These are phyloP conservation scores for Aureobasidium sp. DNA, from an alignment of 2,329 filamentous ascomycete genomes.

Conservation along the genomic window DNA sequence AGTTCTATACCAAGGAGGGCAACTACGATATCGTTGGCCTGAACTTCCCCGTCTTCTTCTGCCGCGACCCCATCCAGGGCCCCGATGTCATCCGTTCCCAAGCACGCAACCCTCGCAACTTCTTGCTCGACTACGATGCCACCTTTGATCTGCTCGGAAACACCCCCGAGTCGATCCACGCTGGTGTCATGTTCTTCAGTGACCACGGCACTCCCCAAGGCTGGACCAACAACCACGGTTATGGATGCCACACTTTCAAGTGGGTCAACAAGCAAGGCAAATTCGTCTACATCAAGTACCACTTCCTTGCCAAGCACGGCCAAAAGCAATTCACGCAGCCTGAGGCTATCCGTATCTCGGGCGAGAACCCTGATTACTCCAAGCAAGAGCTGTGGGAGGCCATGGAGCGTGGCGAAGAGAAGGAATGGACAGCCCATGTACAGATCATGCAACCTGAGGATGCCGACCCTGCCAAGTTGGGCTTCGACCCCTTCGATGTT, in stretches of 20 bases:
- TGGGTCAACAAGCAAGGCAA: slow-evolving; percentile 39
- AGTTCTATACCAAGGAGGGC: slow-evolving; percentile 41
- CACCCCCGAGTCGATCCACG: slow-evolving; percentile 41
- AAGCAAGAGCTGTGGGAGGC: slow-evolving; percentile 39
- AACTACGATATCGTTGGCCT: slow-evolving; percentile 42
- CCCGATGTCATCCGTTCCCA: slow-evolving; percentile 42
- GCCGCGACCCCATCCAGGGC: slow-evolving; percentile 38
- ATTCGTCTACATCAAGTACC: slow-evolving; percentile 45
- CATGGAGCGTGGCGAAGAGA: slow-evolving; percentile 33
- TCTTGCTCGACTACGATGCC: slow-evolving; percentile 40
- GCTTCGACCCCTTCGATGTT: slow-evolving; percentile 45
- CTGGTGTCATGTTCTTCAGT: slow-evolving; percentile 42
- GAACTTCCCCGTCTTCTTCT: slow-evolving; percentile 44
- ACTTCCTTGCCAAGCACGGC: slow-evolving; percentile 39
- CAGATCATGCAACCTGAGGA: slow-evolving; percentile 40
- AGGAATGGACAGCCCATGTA: slow-evolving; percentile 37
- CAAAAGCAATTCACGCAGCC: slow-evolving; percentile 39
- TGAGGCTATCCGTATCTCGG: slow-evolving; percentile 37
- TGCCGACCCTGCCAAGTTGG: slow-evolving; percentile 39
- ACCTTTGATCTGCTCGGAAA: slow-evolving; percentile 42
- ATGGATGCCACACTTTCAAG: slow-evolving; percentile 41
- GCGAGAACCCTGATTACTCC: slow-evolving; percentile 43
- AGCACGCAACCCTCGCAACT: slow-evolving; percentile 38
- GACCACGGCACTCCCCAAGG: slow-evolving; percentile 42
- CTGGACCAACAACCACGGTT: slow-evolving; percentile 35